These are phyloP conservation scores for Kluyveromyces wickerhamii DNA, from an alignment of 805 yeast species.

Conservation along the genomic window DNA sequence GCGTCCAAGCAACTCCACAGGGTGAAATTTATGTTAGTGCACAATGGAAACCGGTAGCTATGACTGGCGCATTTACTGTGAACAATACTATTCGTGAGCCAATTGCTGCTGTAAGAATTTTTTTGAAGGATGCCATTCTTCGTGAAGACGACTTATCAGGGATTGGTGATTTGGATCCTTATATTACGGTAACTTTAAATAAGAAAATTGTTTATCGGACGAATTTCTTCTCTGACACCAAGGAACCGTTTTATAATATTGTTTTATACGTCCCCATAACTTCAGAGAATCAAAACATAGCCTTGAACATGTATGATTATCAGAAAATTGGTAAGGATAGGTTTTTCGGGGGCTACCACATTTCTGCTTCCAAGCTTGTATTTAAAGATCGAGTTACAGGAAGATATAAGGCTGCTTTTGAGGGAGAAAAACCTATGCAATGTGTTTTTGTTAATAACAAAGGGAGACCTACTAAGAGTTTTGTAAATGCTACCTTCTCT, in stretches of 20 bases:
- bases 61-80: constrained; percentile 41
- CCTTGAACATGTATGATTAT: constrained; percentile 56
- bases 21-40: constrained; percentile 51
- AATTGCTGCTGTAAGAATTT: constrained; percentile 58
- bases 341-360: constrained; percentile 48
- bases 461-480: constrained; percentile 43
- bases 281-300: constrained; percentile 51
- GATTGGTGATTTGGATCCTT: constrained; percentile 72
- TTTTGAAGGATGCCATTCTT: constrained; percentile 45
- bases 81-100: constrained; percentile 40
- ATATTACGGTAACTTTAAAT: constrained; percentile 49
- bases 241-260: constrained; percentile 52
- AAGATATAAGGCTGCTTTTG: constrained; percentile 42
- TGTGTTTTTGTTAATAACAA: constrained; percentile 26
- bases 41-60: constrained; percentile 62
- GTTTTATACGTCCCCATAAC: constrained; percentile 53
- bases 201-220: constrained; percentile 53
- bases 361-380: constrained; percentile 43
- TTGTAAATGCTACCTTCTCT: constrained; percentile 45
- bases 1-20: constrained; percentile 42
- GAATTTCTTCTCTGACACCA: constrained; percentile 42
- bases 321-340: constrained; percentile 59
- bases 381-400: constrained; percentile 39
- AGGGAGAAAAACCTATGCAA: constrained; percentile 37
- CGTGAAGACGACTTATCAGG: constrained; percentile 48